phyloP scores from a whole-genome alignment of 768 basidiomycete genomes.

The Tricholoma furcatifolium region DNA sequence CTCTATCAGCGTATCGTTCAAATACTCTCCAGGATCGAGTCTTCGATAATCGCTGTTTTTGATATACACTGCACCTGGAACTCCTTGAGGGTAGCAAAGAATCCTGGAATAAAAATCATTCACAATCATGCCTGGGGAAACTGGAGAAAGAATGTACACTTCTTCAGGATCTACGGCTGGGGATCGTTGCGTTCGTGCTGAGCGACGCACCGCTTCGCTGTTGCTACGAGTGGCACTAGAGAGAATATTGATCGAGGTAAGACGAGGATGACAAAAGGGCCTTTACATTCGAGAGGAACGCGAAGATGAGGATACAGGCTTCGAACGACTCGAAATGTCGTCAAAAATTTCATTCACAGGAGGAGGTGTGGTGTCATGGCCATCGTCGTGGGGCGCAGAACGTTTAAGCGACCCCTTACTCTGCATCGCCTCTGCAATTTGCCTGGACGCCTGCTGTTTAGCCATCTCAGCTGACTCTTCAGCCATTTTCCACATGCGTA shows the following conservation, averaged over 20 bases:
- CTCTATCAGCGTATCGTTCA: constrained; percentile 97
- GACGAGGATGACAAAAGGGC: neutral
- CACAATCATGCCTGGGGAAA: neutral
- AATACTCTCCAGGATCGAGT: constrained; percentile 75
- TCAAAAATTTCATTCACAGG: constrained; percentile 6
- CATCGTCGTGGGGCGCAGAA: constrained; percentile 1
- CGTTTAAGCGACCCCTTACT: constrained; percentile 4
- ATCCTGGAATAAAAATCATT: constrained; percentile 44
- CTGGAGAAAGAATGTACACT: constrained; percentile 43
- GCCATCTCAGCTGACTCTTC: neutral
- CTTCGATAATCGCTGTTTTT: constrained; percentile 77
- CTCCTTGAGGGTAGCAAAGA: constrained; percentile 69
- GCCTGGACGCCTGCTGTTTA: neutral
- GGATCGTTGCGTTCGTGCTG: constrained; percentile 19
- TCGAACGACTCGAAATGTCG: constrained; percentile 1
- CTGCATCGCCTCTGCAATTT: neutral
- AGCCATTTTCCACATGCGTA: constrained; percentile 7
- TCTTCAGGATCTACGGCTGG: constrained; percentile 54
- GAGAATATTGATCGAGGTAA: neutral
- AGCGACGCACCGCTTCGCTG: constrained; percentile 7
- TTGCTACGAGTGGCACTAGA: constrained; percentile 2
- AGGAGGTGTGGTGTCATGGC: constrained; percentile 7
- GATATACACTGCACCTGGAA: constrained; percentile 76
- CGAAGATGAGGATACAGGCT: constrained; percentile 3
- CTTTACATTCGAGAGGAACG: constrained; percentile 9